phyloP scores from a whole-genome alignment of 345 rosid genomes.

The Pugionium dolabratum region DNA sequence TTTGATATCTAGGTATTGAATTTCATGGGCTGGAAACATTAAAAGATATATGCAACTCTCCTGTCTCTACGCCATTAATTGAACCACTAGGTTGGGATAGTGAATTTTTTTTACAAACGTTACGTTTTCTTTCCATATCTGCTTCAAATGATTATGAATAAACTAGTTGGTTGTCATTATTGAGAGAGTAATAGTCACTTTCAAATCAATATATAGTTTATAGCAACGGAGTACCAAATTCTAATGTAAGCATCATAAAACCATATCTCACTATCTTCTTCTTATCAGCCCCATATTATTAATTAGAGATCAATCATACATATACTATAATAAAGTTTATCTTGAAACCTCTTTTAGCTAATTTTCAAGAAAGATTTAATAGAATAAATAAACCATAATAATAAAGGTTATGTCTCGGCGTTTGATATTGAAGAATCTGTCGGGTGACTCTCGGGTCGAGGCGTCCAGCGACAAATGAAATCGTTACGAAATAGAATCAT shows the following conservation, averaged over 20 bases:
- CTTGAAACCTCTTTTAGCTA: not conserved
- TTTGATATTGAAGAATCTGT: conserved; percentile 32
- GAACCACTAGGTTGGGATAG: too few relatives aligned
- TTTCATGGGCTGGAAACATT: too few relatives aligned
- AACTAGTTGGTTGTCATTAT: not conserved
- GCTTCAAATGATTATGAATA: conserved; percentile 22
- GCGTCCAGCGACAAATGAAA: too few relatives aligned
- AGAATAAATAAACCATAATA: conserved; percentile 33
- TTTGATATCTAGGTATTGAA: too few relatives aligned
- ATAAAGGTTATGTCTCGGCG: conserved; percentile 31
- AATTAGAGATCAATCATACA: not conserved
- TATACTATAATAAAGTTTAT: not conserved
- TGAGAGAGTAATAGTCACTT: conserved; percentile 14
- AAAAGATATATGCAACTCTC: not conserved
- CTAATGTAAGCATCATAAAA: conserved; percentile 17
- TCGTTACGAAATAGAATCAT: too few relatives aligned
- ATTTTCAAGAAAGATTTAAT: conserved; percentile 8
- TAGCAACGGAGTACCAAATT: conserved; percentile 27
- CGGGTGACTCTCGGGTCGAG: too few relatives aligned
- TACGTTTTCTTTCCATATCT: not conserved
- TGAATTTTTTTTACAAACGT: not conserved
- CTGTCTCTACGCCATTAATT: too few relatives aligned
- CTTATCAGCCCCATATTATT: too few relatives aligned
- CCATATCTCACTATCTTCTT: not conserved
- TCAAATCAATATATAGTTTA: conserved; percentile 15